Percentiles rank a stretch among this genome's conserved stretches.
Conservation (phyloP, 495 filamentous ascomycete species). For the Lophiotrema nucula region DNA sequence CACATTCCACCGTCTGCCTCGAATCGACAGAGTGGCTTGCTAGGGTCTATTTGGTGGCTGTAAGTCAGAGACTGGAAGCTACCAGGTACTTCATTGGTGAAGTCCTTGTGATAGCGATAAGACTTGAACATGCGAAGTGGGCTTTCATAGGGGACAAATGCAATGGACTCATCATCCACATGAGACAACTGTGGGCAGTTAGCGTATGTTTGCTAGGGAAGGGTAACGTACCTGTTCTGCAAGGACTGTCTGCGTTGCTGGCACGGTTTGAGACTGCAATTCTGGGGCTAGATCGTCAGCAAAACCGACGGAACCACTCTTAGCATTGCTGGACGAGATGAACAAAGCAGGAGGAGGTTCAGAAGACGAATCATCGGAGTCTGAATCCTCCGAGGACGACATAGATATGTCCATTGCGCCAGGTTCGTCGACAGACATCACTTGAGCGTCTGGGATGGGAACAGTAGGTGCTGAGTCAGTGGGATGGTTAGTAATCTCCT, state of each 20-base stretch:
- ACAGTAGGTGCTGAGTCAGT: background rate
- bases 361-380: background rate
- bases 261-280: slow-evolving; percentile 1
- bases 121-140: slow-evolving; percentile 78
- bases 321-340: background rate
- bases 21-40: slow-evolving; percentile 68
- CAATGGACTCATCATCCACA: background rate
- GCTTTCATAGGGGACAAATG: slow-evolving; percentile 75
- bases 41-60: slow-evolving; percentile 79
- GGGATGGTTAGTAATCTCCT: background rate
- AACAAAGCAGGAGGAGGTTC: no score
- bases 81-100: slow-evolving; percentile 62
- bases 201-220: no score
- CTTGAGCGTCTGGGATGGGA: background rate
- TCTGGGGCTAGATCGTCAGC: slow-evolving; percentile 29
- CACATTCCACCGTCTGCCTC: slow-evolving; percentile 74
- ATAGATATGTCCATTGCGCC: slow-evolving; percentile 24
- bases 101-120: slow-evolving; percentile 84
- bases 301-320: background rate
- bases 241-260: background rate
- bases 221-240: slow-evolving; percentile 21
- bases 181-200: no score
- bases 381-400: slow-evolving; percentile 14
- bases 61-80: slow-evolving; percentile 90
- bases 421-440: background rate